These are phyloP conservation scores for Cryptosporidium ubiquitum DNA, from an alignment of 169 alveolate genomes.

Conservation along the genomic window DNA sequence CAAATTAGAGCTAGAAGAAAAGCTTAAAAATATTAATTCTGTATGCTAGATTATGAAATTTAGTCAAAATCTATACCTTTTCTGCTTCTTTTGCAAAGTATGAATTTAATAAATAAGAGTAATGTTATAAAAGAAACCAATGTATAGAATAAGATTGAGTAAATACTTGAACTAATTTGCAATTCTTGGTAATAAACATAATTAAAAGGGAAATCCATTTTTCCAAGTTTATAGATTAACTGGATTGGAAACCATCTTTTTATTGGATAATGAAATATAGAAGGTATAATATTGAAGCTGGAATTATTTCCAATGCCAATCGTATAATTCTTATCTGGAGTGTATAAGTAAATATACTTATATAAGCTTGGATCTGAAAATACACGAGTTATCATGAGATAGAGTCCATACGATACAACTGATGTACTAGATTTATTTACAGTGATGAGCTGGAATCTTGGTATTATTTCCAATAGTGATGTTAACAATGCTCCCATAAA, in stretches of 20 bases:
- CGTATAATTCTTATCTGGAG: conserved; percentile 1
- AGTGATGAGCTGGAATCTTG: not conserved
- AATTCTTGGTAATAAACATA: not conserved
- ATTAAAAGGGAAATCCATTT: not conserved
- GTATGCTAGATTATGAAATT: not conserved
- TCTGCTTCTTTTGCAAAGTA: not conserved
- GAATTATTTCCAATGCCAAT: not conserved
- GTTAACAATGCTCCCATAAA: conserved; percentile 9
- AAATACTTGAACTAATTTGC: conserved; percentile 29
- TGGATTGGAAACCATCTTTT: not conserved
- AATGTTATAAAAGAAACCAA: not conserved
- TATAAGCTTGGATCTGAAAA: conserved; percentile 37
- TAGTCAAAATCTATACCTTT: not conserved
- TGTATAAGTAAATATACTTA: not conserved
- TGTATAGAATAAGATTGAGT: conserved; percentile 13
- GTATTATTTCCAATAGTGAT: conserved; percentile 12
- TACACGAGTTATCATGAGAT: conserved; percentile 8
- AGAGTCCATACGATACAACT: conserved; percentile 19
- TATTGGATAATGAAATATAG: conserved; percentile 48
- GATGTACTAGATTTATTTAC: not conserved
- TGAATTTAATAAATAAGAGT: conserved; percentile 3
- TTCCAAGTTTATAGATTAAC: not conserved
- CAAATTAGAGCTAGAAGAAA: conserved; percentile 16
- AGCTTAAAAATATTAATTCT: not conserved
- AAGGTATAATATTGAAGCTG: conserved; percentile 37